A percentile compares a stretch with the other conserved stretches of the same genome.
Conservation (phyloP, 202 grass and related monocot species). For the Cymbopogon flexuosus region DNA sequence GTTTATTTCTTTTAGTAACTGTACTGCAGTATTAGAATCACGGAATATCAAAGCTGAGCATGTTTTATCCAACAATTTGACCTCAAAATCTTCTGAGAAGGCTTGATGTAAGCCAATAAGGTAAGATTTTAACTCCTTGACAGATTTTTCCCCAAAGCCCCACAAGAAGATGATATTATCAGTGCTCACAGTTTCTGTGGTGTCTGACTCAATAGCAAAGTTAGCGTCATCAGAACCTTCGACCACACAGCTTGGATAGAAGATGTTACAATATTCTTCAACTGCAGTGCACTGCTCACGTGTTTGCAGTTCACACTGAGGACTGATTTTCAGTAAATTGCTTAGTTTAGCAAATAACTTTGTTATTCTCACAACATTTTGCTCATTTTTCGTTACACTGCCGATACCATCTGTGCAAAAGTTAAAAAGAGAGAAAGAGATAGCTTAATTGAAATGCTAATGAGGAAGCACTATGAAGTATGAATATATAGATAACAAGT, state of each 20-base stretch:
- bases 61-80: constrained; percentile 62
- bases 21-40: constrained; percentile 39
- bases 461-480: neutral
- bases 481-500: neutral
- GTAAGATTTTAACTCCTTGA: constrained; percentile 45
- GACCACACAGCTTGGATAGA: constrained; percentile 47
- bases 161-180: constrained; percentile 69
- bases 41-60: constrained; percentile 61
- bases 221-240: constrained; percentile 47
- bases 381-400: constrained; percentile 47
- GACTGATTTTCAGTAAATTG: constrained; percentile 48
- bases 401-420: constrained; percentile 45
- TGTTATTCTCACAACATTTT: constrained; percentile 70
- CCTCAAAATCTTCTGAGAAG: constrained; percentile 64
- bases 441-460: constrained; percentile 13
- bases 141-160: constrained; percentile 53
- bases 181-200: constrained; percentile 29
- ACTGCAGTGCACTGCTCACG: constrained; percentile 25
- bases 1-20: constrained; percentile 55
- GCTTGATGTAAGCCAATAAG: constrained; percentile 48
- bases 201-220: constrained; percentile 29
- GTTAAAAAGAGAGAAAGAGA: constrained; percentile 6
- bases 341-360: constrained; percentile 74
- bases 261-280: constrained; percentile 71
- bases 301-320: constrained; percentile 26